Conservation (phyloP, 116 monocot species). For the Cymodocea nodosa region DNA sequence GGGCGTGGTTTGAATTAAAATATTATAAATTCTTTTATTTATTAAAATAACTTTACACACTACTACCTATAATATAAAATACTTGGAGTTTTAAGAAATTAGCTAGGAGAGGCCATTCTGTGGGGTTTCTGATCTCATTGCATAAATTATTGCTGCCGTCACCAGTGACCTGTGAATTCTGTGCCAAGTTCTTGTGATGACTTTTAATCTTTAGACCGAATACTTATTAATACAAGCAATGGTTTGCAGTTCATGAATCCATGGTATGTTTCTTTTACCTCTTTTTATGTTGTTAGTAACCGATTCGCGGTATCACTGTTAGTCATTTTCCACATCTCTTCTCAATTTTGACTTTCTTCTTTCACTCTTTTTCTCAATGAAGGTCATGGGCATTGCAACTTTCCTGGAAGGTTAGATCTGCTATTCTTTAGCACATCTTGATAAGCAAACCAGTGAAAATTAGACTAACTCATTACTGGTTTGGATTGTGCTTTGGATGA, state of each 20-base stretch:
- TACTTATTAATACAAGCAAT: too few relatives aligned
- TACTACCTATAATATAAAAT: too few relatives aligned
- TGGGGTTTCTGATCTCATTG: background rate
- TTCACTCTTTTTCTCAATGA: constrained; percentile 15
- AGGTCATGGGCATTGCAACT: constrained; percentile 78
- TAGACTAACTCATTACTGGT: background rate
- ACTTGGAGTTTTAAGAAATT: too few relatives aligned
- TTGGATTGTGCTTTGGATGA: background rate
- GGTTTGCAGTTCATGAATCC: too few relatives aligned
- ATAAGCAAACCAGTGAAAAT: background rate
- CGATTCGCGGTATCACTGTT: background rate
- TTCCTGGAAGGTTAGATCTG: constrained; percentile 70
- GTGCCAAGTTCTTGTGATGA: background rate
- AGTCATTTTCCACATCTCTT: background rate
- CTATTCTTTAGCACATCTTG: background rate
- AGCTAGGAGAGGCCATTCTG: background rate
- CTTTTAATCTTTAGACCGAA: too few relatives aligned
- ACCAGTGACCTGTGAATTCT: background rate
- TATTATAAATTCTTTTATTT: too few relatives aligned
- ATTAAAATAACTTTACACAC: too few relatives aligned
- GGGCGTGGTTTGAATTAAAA: too few relatives aligned
- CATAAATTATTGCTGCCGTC: background rate
- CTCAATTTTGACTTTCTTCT: background rate
- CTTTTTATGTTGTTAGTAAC: too few relatives aligned
- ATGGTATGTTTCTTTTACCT: too few relatives aligned